Evolutionary conservation across 306 rosid genomes (phyloP).

Genomic region (Vigna hirtella): DNA sequence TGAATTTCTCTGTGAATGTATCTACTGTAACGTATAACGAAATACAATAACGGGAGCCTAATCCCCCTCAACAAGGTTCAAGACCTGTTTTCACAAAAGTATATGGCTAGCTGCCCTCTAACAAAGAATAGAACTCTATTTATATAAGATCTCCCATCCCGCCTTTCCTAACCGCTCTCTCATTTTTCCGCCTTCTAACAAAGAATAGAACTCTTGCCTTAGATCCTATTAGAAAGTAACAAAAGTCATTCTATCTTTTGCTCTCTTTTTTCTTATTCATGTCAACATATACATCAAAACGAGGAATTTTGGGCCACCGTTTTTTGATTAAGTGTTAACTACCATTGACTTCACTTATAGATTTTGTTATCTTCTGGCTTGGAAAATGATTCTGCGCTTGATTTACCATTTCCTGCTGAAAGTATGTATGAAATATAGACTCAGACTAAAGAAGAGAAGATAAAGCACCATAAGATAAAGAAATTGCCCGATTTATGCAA

Average conservation of each 20-base stretch:
- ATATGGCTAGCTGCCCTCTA: too few species aligned
- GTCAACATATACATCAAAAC: neutral
- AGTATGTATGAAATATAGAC: neutral
- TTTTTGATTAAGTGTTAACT: neutral
- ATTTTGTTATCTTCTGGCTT: neutral
- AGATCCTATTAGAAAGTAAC: neutral
- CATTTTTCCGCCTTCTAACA: too few species aligned
- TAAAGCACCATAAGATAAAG: neutral
- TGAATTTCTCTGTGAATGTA: too few species aligned
- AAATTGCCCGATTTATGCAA: neutral
- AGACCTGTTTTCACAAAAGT: too few species aligned
- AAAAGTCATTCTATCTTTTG: neutral
- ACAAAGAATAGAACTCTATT: too few species aligned
- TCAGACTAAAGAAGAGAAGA: neutral
- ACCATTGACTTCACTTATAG: neutral
- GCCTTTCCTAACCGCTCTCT: too few species aligned
- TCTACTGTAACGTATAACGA: too few species aligned
- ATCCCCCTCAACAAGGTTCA: too few species aligned
- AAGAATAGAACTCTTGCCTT: too few species aligned
- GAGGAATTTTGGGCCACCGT: neutral
- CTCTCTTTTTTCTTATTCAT: neutral
- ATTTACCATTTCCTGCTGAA: neutral
- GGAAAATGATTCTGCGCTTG: neutral
- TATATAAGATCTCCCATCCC: too few species aligned
- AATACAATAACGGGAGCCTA: too few species aligned